Evolutionary conservation across 2,329 filamentous ascomycete genomes (phyloP).

Genomic region (Zasmidium cellare): DNA sequence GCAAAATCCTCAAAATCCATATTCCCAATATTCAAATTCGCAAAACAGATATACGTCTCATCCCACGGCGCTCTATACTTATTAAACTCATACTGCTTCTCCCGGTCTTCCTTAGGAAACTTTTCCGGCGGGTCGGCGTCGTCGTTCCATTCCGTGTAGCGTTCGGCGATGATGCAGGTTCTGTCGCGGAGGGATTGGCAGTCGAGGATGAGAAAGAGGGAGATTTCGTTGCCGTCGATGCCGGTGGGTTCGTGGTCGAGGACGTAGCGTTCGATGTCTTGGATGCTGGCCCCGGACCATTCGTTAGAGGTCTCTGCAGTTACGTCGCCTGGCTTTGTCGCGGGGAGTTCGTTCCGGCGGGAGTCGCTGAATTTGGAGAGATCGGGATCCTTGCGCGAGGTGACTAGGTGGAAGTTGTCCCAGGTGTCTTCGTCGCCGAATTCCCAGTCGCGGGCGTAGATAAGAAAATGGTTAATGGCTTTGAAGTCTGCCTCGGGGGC

Average conservation of each 20-base stretch:
- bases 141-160: not conserved
- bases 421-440: not conserved
- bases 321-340: not conserved
- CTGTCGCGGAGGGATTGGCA: slow-evolving; percentile 6
- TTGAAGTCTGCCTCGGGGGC: slow-evolving; percentile 15
- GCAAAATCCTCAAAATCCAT: slow-evolving; percentile 17
- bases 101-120: slow-evolving; percentile 5
- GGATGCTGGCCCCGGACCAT: slow-evolving; percentile 12
- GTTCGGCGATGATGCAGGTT: slow-evolving; percentile 11
- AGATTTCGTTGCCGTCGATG: slow-evolving; percentile 1
- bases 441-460: slow-evolving; percentile 15
- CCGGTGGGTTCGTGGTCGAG: slow-evolving; percentile 7
- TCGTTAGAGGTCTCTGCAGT: slow-evolving; percentile 10
- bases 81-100: slow-evolving; percentile 6
- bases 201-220: slow-evolving; percentile 14
- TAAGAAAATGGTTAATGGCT: slow-evolving; percentile 17
- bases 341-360: not conserved
- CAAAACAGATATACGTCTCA: slow-evolving; percentile 12
- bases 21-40: slow-evolving; percentile 22
- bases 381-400: slow-evolving; percentile 11
- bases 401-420: slow-evolving; percentile 11
- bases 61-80: slow-evolving; percentile 17
- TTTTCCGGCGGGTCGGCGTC: not conserved
- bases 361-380: slow-evolving; percentile 3
- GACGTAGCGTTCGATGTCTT: slow-evolving; percentile 16